Evolutionary conservation across 306 rosid species (phyloP).

Genomic region (Begonia fuchsioides): DNA sequence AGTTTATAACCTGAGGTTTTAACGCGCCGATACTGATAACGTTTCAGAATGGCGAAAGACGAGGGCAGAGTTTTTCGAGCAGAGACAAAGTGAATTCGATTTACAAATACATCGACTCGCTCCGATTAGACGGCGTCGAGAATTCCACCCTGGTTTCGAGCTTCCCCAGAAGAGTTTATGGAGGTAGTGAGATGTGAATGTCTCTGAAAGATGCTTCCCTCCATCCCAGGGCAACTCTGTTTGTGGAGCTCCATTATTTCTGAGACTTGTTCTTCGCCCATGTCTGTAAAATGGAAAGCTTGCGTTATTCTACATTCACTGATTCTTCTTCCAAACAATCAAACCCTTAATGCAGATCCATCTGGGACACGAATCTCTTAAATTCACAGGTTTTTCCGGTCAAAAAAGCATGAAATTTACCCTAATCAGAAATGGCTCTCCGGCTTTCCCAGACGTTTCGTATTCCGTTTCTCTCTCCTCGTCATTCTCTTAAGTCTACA

Average conservation of each 20-base stretch:
- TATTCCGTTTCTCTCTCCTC: neutral
- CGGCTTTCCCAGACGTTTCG: neutral
- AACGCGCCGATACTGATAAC: constrained; percentile 39
- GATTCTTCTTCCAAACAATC: no score
- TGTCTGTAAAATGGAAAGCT: no score
- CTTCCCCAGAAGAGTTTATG: constrained; percentile 64
- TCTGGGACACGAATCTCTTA: no score
- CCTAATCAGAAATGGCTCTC: neutral
- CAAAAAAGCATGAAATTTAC: no score
- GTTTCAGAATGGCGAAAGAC: constrained; percentile 82
- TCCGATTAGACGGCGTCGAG: constrained; percentile 31
- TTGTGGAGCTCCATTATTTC: constrained; percentile 34
- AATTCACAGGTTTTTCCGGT: no score
- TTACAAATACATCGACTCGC: constrained; percentile 51
- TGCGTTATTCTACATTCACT: no score
- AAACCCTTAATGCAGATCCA: no score
- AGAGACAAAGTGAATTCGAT: constrained; percentile 52
- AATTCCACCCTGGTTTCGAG: constrained; percentile 58
- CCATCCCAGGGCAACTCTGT: constrained; percentile 58
- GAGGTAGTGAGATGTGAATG: constrained; percentile 56
- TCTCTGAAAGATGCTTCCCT: constrained; percentile 61
- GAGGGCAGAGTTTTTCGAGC: constrained; percentile 46
- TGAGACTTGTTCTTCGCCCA: no score
- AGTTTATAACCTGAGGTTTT: neutral
- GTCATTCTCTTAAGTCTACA: neutral